Evolutionary conservation across 306 rosid species (phyloP).

Genomic region (Sophora flavescens): DNA sequence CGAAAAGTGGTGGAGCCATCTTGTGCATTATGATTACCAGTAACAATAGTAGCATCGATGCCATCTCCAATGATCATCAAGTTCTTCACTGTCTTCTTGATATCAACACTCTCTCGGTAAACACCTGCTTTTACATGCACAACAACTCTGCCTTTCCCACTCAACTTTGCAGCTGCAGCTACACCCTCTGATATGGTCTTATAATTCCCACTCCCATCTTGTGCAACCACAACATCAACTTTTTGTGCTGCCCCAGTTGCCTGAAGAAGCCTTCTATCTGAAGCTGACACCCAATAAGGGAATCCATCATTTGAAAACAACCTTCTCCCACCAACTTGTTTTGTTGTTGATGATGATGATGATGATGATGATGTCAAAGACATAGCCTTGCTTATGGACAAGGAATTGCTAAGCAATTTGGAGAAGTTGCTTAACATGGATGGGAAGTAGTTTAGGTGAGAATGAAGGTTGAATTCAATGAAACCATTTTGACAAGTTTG

Average conservation of each 20-base stretch:
- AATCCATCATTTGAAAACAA: constrained; percentile 52
- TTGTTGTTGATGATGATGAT: background rate
- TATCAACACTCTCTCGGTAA: constrained; percentile 65
- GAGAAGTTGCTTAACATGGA: constrained; percentile 66
- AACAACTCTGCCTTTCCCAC: constrained; percentile 56
- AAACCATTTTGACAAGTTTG: constrained; percentile 85
- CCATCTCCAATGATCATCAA: constrained; percentile 87
- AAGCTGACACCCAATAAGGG: constrained; percentile 64
- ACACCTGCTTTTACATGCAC: constrained; percentile 78
- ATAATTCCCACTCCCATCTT: constrained; percentile 75
- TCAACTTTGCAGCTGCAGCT: constrained; percentile 48
- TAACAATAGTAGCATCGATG: constrained; percentile 66
- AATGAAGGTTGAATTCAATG: constrained; percentile 53
- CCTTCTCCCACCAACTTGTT: constrained; percentile 50
- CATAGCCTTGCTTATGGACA: constrained; percentile 57
- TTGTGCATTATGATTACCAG: constrained; percentile 43
- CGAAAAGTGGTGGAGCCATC: constrained; percentile 69
- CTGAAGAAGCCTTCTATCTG: constrained; percentile 67
- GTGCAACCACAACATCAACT: constrained; percentile 71
- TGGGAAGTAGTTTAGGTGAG: constrained; percentile 56
- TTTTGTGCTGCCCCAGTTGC: background rate
- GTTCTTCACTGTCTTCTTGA: constrained; percentile 57
- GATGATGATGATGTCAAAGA: constrained; percentile 6
- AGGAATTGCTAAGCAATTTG: constrained; percentile 76
- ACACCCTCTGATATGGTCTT: constrained; percentile 69